Base-by-base conservation (phyloP, 164 flowering plant genomes). In the Cinnamomum micranthum region DNA sequence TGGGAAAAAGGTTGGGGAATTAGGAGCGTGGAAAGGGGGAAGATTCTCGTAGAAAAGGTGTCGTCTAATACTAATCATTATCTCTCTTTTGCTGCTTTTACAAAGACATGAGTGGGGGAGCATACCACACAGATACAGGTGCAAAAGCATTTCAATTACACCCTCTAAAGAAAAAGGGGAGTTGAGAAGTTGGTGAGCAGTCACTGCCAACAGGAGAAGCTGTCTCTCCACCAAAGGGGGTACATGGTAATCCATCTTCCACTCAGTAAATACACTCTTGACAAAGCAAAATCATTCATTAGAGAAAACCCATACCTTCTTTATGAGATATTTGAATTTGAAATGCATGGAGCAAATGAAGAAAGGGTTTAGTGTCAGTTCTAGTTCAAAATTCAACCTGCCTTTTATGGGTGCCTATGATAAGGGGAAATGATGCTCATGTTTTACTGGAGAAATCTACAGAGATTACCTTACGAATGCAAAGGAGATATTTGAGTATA, bases 141-240 rank as follows among this genome's bases (percentile, higher is more conserved):
- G n/a, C 17, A 12, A 55, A 55, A 14, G 60, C 60, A 55, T 15
- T 15, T 55, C 60, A 55, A 55, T 41, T 41, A 41, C 47, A 41
- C 47, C 60, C 60, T 17, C 60, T 15, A 55, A 55, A 55, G 60
- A 55, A 20, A 22, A 41, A 41, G n/a, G 25, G 28, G 50, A 12
- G 27, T 55, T 55, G 27, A 31, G 52, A 74, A 76, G 86, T 85
- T 79, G 88, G 83, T 82, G 79, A 79, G 90, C 77, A 79, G 87
- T 85, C 87, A 79, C 75, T 78, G 81, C 86, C 85, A 87, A 87
- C 87, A 85, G 80, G 73, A 77, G 72, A 66, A 71, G 28, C 76
- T 82, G 77, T 80, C 81, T 75, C 74, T 77, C 77, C 79, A 74
- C 69, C 66, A 24, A 41, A 41, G 0, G 11, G 47, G 59, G 19